These are phyloP conservation scores for Hortaea sp. DNA, from an alignment of 2,329 filamentous ascomycete genomes.

Conservation along the genomic window DNA sequence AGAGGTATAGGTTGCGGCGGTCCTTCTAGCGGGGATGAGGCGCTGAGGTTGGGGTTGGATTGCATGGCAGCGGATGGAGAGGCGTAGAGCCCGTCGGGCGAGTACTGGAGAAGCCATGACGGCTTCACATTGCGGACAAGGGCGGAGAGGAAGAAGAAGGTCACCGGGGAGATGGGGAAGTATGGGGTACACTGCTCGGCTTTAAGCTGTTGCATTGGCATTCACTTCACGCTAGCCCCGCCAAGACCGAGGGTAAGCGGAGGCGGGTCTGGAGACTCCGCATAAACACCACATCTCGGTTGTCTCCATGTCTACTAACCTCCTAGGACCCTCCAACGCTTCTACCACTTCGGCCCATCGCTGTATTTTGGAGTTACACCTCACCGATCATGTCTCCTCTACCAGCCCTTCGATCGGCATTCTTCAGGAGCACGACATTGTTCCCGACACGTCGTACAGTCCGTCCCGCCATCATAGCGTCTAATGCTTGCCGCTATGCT, in stretches of 20 bases:
- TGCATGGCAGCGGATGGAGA: constrained; percentile 7
- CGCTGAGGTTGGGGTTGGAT: constrained; percentile 6
- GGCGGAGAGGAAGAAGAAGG: not conserved
- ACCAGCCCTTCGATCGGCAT: constrained; percentile 13
- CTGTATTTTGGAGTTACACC: too few species aligned
- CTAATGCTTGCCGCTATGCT: constrained; percentile 31
- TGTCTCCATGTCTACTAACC: not conserved
- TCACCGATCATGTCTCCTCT: constrained; percentile 11
- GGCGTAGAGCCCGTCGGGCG: constrained; percentile 1
- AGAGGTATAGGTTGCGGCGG: constrained; percentile 67
- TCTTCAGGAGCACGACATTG: constrained; percentile 8
- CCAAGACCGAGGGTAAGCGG: not conserved
- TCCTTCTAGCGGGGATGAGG: constrained; percentile 16
- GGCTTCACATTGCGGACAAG: not conserved
- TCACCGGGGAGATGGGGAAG: not conserved
- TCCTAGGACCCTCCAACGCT: too few species aligned
- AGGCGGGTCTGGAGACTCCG: not conserved
- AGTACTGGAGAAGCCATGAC: not conserved
- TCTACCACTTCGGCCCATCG: too few species aligned
- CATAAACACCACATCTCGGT: not conserved
- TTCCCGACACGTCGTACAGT: not conserved
- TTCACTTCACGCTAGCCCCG: not conserved
- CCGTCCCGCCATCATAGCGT: constrained; percentile 2
- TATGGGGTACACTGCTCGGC: too few species aligned
- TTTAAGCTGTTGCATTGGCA: not conserved